Percentiles rank a stretch among this genome's conserved stretches.
phyloP scores from a whole-genome alignment of 768 basidiomycete genomes.

The Pleurotus pulmonarius region DNA sequence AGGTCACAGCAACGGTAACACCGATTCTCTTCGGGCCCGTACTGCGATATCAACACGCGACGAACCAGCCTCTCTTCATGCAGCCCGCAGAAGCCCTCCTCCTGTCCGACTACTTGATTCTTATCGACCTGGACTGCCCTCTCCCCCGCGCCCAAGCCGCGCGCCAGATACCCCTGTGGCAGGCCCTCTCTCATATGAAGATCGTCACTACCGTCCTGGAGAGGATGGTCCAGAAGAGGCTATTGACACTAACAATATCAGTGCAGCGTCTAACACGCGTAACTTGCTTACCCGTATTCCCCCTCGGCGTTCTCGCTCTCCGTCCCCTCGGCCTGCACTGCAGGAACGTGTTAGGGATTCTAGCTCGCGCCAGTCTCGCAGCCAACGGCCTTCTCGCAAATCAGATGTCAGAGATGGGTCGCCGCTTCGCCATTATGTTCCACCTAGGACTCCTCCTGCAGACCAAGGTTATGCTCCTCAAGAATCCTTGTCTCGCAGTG shows the following conservation, averaged over 20 bases:
- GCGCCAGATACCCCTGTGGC: constrained; percentile 17
- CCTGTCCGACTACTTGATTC: constrained; percentile 13
- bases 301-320: neutral
- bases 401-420: constrained; percentile 10
- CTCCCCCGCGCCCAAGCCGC: constrained; percentile 11
- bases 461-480: constrained; percentile 7
- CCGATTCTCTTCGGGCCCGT: neutral
- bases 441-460: constrained; percentile 15
- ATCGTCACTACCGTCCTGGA: constrained; percentile 64
- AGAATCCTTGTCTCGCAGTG: constrained; percentile 1
- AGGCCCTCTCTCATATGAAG: constrained; percentile 45
- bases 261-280: constrained; percentile 17
- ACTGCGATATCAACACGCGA: neutral
- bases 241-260: constrained; percentile 13
- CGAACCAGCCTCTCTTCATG: neutral
- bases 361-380: constrained; percentile 1
- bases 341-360: neutral
- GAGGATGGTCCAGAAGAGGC: constrained; percentile 20
- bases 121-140: constrained; percentile 12
- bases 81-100: constrained; percentile 2
- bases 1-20: neutral
- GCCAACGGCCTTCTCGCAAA: constrained; percentile 2
- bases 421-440: constrained; percentile 21
- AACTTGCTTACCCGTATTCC: constrained; percentile 2
- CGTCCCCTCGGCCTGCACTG: neutral